Conservation (phyloP, 2,329 filamentous ascomycete species). For the Aschersonia sp. region DNA sequence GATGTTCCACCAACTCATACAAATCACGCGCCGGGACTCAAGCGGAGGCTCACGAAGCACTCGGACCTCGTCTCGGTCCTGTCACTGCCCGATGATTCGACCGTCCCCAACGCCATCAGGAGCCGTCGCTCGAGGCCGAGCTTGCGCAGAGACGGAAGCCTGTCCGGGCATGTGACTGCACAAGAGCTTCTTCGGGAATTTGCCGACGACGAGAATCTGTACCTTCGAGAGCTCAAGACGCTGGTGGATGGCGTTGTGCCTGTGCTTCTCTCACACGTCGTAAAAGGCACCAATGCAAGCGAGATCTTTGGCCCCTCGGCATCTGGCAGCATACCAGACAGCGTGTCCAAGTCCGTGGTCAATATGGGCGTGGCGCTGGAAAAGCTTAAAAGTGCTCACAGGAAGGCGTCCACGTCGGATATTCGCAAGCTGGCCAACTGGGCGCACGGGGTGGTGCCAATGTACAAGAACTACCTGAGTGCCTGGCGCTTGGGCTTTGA, state of each 20-base stretch:
- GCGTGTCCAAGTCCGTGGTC: conserved; percentile 73
- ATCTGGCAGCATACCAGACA: conserved; percentile 35
- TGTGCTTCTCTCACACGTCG: conserved; percentile 72
- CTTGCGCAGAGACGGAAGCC: conserved; percentile 57
- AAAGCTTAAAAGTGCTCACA: conserved; percentile 66
- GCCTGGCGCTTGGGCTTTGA: conserved; percentile 91
- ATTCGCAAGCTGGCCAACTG: conserved; percentile 60
- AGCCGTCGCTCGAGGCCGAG: conserved; percentile 67
- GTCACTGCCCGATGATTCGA: conserved; percentile 49
- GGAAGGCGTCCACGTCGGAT: conserved; percentile 61
- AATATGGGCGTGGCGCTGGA: conserved; percentile 88
- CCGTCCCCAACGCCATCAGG: conserved; percentile 42
- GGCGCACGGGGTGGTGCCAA: conserved; percentile 62
- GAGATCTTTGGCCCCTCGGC: conserved; percentile 50
- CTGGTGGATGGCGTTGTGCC: conserved; percentile 91
- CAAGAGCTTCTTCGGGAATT: conserved; percentile 70
- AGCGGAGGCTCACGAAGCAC: conserved; percentile 73
- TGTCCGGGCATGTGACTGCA: conserved; percentile 51
- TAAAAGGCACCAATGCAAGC: conserved; percentile 52
- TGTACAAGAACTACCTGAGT: conserved; percentile 75
- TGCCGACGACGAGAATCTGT: conserved; percentile 69
- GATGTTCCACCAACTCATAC: conserved; percentile 6
- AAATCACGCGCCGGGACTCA: conserved; percentile 40
- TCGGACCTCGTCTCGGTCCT: conserved; percentile 89
- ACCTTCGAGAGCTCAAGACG: conserved; percentile 81